Conservation (phyloP, 2,329 filamentous ascomycete species). For the Helotiales sp. region DNA sequence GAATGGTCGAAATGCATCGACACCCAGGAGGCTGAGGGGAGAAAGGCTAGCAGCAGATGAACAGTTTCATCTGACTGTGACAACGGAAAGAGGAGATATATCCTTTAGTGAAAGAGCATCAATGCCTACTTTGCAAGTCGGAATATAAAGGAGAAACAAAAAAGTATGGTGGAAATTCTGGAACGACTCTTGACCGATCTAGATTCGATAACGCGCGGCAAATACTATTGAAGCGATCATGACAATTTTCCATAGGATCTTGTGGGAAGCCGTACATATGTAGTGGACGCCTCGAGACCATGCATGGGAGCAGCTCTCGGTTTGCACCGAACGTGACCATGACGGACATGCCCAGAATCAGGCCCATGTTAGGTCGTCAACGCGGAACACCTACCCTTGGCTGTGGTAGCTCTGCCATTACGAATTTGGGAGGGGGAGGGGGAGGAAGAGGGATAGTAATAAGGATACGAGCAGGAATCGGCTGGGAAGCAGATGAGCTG, state of each 20-base stretch:
- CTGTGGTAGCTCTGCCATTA: not conserved
- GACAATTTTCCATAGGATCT: not conserved
- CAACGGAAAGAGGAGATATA: not conserved
- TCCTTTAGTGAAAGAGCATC: not conserved
- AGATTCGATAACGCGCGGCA: not conserved
- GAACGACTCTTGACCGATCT: not conserved
- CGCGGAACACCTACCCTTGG: not conserved
- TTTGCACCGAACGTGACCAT: not conserved
- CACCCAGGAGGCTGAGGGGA: not conserved
- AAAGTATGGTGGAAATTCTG: not conserved
- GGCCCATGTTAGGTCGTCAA: not conserved
- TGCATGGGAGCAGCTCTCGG: not conserved
- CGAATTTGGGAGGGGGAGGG: not conserved
- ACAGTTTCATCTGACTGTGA: not conserved
- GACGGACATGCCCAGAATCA: not conserved
- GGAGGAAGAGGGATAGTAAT: not conserved
- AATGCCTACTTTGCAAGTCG: not conserved
- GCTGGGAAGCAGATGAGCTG: constrained; percentile 8
- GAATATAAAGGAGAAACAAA: not conserved
- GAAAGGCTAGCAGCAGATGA: not conserved
- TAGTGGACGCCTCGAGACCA: not conserved
- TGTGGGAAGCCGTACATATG: not conserved
- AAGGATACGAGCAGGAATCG: constrained; percentile 3
- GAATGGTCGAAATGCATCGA: constrained; percentile 23
- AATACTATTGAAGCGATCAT: not conserved